Evolutionary conservation across 306 rosid species (phyloP).

Genomic region (Myrica gale): DNA sequence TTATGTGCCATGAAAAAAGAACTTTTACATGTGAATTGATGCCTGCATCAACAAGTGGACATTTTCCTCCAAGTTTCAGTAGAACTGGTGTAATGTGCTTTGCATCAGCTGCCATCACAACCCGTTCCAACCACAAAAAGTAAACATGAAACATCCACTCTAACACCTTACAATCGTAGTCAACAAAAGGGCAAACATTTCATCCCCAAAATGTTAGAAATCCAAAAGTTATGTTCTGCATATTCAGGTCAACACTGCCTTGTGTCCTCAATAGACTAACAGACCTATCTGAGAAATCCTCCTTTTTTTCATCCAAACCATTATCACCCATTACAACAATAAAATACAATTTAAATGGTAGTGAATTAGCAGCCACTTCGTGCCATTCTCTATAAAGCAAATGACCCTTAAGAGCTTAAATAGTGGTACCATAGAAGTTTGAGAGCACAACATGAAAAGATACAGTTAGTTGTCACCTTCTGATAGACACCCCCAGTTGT

Average conservation of each 20-base stretch:
- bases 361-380: not conserved
- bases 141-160: constrained; percentile 2
- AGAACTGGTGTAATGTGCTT: constrained; percentile 81
- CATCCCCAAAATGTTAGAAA: not conserved
- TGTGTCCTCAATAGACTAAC: not conserved
- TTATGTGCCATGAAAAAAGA: not conserved
- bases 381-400: not conserved
- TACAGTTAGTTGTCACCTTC: constrained; percentile 46
- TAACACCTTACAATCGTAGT: not conserved
- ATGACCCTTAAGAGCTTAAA: not conserved
- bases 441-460: not conserved
- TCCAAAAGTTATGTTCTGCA: not conserved
- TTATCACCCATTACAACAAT: not conserved
- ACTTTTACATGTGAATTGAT: constrained; percentile 55
- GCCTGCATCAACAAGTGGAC: constrained; percentile 72
- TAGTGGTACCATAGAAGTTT: not conserved
- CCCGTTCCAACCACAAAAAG: constrained; percentile 26
- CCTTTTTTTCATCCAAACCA: not conserved
- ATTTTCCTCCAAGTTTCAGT: constrained; percentile 82
- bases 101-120: constrained; percentile 84
- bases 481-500: constrained; percentile 78
- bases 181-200: not conserved
- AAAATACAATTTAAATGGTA: not conserved
- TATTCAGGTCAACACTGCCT: not conserved
- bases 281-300: not conserved